These are phyloP conservation scores for Annulohypoxylon maeteangense DNA, from an alignment of 495 filamentous ascomycete genomes.

Conservation along the genomic window DNA sequence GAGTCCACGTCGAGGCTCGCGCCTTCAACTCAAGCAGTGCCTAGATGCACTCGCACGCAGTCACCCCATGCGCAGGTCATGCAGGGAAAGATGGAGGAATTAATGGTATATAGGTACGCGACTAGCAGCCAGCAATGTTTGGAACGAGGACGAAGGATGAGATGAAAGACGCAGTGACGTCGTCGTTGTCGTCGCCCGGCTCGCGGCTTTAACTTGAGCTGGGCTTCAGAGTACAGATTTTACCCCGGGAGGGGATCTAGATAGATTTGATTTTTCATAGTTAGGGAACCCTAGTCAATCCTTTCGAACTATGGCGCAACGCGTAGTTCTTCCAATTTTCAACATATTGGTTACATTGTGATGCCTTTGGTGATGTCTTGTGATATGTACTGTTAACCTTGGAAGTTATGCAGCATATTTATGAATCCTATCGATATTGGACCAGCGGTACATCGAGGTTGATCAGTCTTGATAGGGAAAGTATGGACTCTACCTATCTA, in stretches of 20 bases:
- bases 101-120: neutral
- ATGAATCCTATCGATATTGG: no score
- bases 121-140: neutral
- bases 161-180: neutral
- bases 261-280: slow-evolving; percentile 14
- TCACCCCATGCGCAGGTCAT: neutral
- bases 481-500: no score
- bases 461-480: no score
- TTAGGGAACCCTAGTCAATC: neutral
- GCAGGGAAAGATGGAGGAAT: neutral
- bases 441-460: no score
- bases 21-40: slow-evolving; percentile 22
- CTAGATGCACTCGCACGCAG: neutral
- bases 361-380: neutral
- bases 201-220: slow-evolving; percentile 29
- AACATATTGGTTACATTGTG: neutral
- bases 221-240: slow-evolving; percentile 24
- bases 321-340: neutral
- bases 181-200: slow-evolving; percentile 28
- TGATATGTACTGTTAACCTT: neutral
- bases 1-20: neutral
- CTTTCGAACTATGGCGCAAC: neutral
- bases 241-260: slow-evolving; percentile 29
- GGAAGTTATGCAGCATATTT: neutral
- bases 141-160: neutral